phyloP scores from a whole-genome alignment of 2,329 filamentous ascomycete genomes.

The Ilyonectria robusta region DNA sequence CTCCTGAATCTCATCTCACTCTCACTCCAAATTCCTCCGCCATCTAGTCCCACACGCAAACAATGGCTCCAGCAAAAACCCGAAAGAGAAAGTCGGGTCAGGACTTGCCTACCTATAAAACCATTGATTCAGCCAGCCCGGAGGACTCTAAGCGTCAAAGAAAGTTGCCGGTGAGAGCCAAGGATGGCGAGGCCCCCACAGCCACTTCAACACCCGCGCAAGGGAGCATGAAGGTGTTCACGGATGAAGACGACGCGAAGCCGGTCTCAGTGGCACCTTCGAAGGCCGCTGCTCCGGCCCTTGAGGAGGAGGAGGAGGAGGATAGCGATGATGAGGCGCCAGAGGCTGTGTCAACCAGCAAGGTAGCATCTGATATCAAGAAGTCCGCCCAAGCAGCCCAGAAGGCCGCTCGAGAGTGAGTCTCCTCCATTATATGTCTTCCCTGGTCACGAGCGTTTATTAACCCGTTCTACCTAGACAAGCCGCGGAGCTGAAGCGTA shows the following conservation, averaged over 20 bases:
- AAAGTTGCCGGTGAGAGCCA: slow-evolving; percentile 55
- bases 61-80: slow-evolving; percentile 44
- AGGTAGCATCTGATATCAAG: slow-evolving; percentile 62
- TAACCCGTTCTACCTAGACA: slow-evolving; percentile 55
- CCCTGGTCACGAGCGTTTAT: not conserved
- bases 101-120: slow-evolving; percentile 31
- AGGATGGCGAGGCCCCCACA: slow-evolving; percentile 44
- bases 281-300: slow-evolving; percentile 34
- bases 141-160: slow-evolving; percentile 41
- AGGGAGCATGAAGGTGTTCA: slow-evolving; percentile 53
- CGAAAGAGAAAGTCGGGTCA: slow-evolving; percentile 51
- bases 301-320: slow-evolving; percentile 54
- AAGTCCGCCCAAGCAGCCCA: slow-evolving; percentile 62
- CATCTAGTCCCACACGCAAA: slow-evolving; percentile 27
- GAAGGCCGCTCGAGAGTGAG: slow-evolving; percentile 67
- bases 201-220: slow-evolving; percentile 34
- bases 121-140: slow-evolving; percentile 24
- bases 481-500: slow-evolving; percentile 66
- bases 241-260: slow-evolving; percentile 51
- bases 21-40: slow-evolving; percentile 3
- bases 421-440: slow-evolving; percentile 12
- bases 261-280: slow-evolving; percentile 22
- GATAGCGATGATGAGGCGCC: slow-evolving; percentile 69
- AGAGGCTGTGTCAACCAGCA: slow-evolving; percentile 69
- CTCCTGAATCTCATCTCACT: slow-evolving; percentile 4